These are phyloP conservation scores for Microthlaspi erraticum DNA, from an alignment of 345 rosid species.

Conservation along the genomic window DNA sequence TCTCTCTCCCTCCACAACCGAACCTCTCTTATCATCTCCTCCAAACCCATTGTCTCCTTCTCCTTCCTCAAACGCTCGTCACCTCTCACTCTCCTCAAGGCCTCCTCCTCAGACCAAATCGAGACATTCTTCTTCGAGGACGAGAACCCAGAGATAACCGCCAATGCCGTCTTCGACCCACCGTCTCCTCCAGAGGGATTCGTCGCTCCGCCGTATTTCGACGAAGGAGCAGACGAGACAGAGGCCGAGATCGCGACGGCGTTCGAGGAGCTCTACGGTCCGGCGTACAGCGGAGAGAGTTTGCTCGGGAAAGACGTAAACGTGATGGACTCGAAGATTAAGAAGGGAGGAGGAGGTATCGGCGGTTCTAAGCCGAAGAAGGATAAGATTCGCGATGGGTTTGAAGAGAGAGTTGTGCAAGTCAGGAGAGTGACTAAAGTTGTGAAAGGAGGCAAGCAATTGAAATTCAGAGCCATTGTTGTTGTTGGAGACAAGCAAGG, in stretches of 20 bases:
- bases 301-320: slow-evolving; percentile 61
- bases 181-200: slow-evolving; percentile 69
- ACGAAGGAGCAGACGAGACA: slow-evolving; percentile 68
- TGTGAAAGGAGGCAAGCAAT: slow-evolving; percentile 90
- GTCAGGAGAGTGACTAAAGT: slow-evolving; percentile 85
- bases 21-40: slow-evolving; percentile 41
- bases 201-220: slow-evolving; percentile 64
- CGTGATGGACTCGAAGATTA: slow-evolving; percentile 71
- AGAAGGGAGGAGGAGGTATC: slow-evolving; percentile 50
- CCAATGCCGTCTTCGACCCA: slow-evolving; percentile 60
- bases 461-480: slow-evolving; percentile 80
- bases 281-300: slow-evolving; percentile 71
- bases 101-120: slow-evolving; percentile 48
- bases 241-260: slow-evolving; percentile 80
- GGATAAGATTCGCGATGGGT: slow-evolving; percentile 71
- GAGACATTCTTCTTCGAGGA: slow-evolving; percentile 63
- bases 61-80: slow-evolving; percentile 38
- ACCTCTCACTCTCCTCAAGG: slow-evolving; percentile 37
- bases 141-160: slow-evolving; percentile 45
- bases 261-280: slow-evolving; percentile 81
- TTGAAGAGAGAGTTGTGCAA: slow-evolving; percentile 90
- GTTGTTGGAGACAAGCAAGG: slow-evolving; percentile 90
- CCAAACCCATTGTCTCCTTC: slow-evolving; percentile 37
- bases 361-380: slow-evolving; percentile 58
- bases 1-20: slow-evolving; percentile 42